Conservation (phyloP, 306 rosid genomes). For the Gastrolobium bilobum region DNA sequence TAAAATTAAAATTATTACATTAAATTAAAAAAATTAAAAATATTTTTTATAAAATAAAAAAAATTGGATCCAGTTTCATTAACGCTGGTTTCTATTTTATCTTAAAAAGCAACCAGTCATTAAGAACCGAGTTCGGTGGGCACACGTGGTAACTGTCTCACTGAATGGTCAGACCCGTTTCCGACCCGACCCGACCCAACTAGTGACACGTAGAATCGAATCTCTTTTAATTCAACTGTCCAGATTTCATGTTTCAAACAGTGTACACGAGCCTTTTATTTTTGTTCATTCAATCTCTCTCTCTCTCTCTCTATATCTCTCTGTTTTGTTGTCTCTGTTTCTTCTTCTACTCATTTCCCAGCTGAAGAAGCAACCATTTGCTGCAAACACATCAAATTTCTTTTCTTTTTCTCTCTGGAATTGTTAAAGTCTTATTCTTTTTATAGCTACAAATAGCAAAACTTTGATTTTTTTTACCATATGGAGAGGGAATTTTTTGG, state of each 20-base stretch:
- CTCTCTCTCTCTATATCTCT: not conserved
- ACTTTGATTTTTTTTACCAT: slow-evolving; percentile 15
- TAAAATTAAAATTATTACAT: too few relatives aligned
- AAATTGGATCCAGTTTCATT: not conserved
- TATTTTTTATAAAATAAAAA: not conserved
- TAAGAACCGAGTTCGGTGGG: slow-evolving; percentile 1
- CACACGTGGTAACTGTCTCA: slow-evolving; percentile 64
- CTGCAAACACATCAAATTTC: slow-evolving; percentile 4
- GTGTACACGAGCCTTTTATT: not conserved
- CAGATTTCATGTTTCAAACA: slow-evolving; percentile 2
- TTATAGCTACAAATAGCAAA: not conserved
- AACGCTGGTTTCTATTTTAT: not conserved
- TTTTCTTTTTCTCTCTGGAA: not conserved
- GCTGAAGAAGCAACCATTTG: slow-evolving; percentile 35
- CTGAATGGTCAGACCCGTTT: slow-evolving; percentile 12
- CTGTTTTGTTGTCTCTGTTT: not conserved
- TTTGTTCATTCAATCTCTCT: not conserved
- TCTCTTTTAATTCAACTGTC: slow-evolving; percentile 55
- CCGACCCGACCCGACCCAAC: slow-evolving; percentile 46
- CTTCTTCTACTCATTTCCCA: not conserved
- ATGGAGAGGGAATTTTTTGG: slow-evolving; percentile 89
- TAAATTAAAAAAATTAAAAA: too few relatives aligned
- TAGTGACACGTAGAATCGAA: not conserved
- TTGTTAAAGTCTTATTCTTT: slow-evolving; percentile 14
- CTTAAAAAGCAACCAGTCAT: not conserved